Conservation (phyloP, 176 grass and related monocot species). For the Aegilops tauschii region DNA sequence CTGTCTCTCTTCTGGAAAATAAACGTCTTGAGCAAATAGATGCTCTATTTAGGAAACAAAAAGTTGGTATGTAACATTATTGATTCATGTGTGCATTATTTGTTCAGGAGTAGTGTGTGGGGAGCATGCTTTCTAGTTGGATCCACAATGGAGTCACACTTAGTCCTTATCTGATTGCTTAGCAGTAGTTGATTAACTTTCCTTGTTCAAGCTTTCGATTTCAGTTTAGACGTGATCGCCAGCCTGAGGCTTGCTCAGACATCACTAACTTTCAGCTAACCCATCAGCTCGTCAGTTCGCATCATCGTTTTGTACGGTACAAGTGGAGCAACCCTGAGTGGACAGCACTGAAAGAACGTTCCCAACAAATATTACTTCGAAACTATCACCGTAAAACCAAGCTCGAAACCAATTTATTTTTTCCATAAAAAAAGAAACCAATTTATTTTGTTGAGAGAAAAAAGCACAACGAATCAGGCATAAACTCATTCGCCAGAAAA, state of each 20-base stretch:
- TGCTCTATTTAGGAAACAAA: not conserved
- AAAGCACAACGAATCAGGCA: not conserved
- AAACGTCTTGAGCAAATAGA: not conserved
- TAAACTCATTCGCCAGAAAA: no score
- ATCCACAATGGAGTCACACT: conserved; percentile 33
- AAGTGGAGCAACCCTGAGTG: not conserved
- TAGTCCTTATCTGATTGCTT: conserved; percentile 28
- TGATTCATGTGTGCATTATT: conserved; percentile 17
- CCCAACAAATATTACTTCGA: not conserved
- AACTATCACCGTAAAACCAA: not conserved
- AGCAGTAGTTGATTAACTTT: not conserved
- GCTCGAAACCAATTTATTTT: not conserved
- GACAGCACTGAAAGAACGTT: not conserved
- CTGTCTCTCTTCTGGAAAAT: not conserved
- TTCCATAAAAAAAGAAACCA: not conserved
- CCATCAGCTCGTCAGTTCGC: not conserved
- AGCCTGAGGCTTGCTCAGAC: conserved; percentile 20
- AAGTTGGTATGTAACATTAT: not conserved
- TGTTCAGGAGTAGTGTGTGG: not conserved
- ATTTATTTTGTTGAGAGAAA: not conserved
- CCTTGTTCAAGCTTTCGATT: conserved; percentile 13
- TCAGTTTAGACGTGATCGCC: conserved; percentile 14
- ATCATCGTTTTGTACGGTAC: not conserved
- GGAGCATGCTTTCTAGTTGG: conserved; percentile 27
- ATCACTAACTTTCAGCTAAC: conserved; percentile 23